phyloP scores from a whole-genome alignment of 2,329 filamentous ascomycete species.

The Cercospora zeina region DNA sequence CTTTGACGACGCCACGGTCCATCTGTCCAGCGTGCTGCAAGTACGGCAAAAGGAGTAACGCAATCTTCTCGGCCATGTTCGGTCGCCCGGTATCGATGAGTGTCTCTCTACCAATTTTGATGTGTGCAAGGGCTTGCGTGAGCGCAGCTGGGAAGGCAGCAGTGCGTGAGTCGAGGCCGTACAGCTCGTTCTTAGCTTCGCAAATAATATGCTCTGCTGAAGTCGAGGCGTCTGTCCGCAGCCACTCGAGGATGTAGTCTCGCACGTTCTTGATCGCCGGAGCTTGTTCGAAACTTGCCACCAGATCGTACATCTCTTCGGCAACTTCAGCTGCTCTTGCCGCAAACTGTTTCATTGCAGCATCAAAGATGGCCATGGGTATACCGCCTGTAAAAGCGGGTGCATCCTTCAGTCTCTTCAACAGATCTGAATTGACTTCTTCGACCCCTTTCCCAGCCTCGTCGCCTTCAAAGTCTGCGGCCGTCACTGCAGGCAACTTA shows the following conservation, averaged over 20 bases:
- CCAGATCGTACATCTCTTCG: conserved; percentile 77
- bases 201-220: conserved; percentile 63
- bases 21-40: conserved; percentile 47
- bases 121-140: conserved; percentile 61
- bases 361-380: conserved; percentile 86
- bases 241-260: conserved; percentile 68
- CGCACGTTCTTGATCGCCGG: conserved; percentile 66
- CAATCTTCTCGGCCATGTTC: conserved; percentile 49
- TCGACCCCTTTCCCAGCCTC: conserved; percentile 50
- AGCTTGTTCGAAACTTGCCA: conserved; percentile 67
- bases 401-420: conserved; percentile 67
- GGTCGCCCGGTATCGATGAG: conserved; percentile 39
- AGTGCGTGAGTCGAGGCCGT: conserved; percentile 63
- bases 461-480: conserved; percentile 57
- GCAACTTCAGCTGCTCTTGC: conserved; percentile 63
- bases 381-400: conserved; percentile 91
- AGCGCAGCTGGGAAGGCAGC: conserved; percentile 73
- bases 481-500: conserved; percentile 59
- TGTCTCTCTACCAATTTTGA: conserved; percentile 56
- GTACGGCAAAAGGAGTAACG: conserved; percentile 53
- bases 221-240: conserved; percentile 56
- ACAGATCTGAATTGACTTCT: conserved; percentile 52
- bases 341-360: conserved; percentile 75
- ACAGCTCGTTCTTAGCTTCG: conserved; percentile 68
- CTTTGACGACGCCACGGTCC: conserved; percentile 56